phyloP scores from a whole-genome alignment of 768 basidiomycete species.

The Hygrocybe coccinea region DNA sequence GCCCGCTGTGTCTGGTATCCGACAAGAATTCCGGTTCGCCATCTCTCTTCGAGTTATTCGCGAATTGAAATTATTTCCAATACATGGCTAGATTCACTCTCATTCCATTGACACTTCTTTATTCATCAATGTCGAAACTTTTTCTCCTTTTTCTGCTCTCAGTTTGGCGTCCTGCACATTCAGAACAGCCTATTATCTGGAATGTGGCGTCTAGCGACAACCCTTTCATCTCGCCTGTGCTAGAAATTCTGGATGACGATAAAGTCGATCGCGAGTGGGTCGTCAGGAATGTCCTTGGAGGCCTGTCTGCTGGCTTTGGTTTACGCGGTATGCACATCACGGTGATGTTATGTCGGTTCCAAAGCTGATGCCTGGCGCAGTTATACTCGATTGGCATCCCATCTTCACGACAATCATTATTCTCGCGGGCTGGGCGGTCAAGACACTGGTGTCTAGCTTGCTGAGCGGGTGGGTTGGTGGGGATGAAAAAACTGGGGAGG shows the following conservation, averaged over 20 bases:
- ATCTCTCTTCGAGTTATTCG: neutral
- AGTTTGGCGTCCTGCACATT: conserved; percentile 68
- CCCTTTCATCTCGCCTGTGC: conserved; percentile 36
- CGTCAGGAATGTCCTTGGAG: conserved; percentile 76
- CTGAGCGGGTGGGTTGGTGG: conserved; percentile 66
- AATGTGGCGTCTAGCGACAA: conserved; percentile 3
- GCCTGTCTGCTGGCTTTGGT: conserved; percentile 84
- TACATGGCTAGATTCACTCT: conserved; percentile 52
- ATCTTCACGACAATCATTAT: conserved; percentile 72
- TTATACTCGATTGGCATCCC: conserved; percentile 74
- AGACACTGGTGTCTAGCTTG: conserved; percentile 57
- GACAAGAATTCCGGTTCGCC: conserved; percentile 56
- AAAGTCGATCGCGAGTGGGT: conserved; percentile 79
- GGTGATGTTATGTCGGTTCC: neutral
- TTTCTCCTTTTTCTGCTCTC: conserved; percentile 78
- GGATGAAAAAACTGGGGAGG: conserved; percentile 51
- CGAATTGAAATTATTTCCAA: neutral
- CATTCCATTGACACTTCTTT: conserved; percentile 73
- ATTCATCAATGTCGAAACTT: conserved; percentile 79
- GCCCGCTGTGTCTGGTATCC: conserved; percentile 47
- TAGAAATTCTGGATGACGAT: conserved; percentile 64
- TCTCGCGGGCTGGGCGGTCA: conserved; percentile 64
- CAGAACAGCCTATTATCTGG: neutral
- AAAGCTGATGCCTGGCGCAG: conserved; percentile 30
- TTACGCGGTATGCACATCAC: conserved; percentile 53